A percentile compares a stretch with the other conserved stretches of the same genome.
Conservation (phyloP, 1,139 yeast species). For the Magnusiomyces fungicola region DNA sequence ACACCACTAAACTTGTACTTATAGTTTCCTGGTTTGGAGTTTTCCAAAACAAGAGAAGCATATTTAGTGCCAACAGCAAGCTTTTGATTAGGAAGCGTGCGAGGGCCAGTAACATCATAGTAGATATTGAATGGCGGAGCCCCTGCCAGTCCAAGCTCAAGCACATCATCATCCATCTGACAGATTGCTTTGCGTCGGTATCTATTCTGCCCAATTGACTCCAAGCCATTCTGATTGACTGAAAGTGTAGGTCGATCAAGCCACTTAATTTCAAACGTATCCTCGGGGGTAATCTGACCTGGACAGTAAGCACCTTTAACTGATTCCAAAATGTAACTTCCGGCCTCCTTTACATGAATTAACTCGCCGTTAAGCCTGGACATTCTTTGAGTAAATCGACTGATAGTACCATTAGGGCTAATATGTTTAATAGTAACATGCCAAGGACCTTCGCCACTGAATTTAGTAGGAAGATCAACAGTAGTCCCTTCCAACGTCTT, state of each 20-base stretch:
- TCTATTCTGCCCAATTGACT: conserved; percentile 20
- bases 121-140: conserved; percentile 65
- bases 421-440: conserved; percentile 36
- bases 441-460: conserved; percentile 47
- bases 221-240: conserved; percentile 30
- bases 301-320: conserved; percentile 62
- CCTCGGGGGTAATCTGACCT: conserved; percentile 43
- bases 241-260: conserved; percentile 50
- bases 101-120: conserved; percentile 58
- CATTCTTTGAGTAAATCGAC: conserved; percentile 4
- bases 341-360: conserved; percentile 47
- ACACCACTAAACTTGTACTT: conserved; percentile 54
- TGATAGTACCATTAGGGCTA: conserved; percentile 14
- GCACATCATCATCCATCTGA: conserved; percentile 42
- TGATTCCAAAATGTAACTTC: conserved; percentile 52
- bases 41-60: conserved; percentile 39
- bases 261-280: conserved; percentile 23
- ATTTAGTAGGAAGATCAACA: conserved; percentile 51
- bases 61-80: conserved; percentile 46
- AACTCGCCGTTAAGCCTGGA: conserved; percentile 25
- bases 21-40: conserved; percentile 46
- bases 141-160: conserved; percentile 46
- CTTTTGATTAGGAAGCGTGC: conserved; percentile 38
- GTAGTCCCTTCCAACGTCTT: conserved; percentile 47
- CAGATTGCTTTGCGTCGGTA: conserved; percentile 38